Percentiles rank a stretch among this genome's conserved stretches.
phyloP scores from a whole-genome alignment of 225 moss, liverwort and hornwort genomes.

The Anthoceros angustus region DNA sequence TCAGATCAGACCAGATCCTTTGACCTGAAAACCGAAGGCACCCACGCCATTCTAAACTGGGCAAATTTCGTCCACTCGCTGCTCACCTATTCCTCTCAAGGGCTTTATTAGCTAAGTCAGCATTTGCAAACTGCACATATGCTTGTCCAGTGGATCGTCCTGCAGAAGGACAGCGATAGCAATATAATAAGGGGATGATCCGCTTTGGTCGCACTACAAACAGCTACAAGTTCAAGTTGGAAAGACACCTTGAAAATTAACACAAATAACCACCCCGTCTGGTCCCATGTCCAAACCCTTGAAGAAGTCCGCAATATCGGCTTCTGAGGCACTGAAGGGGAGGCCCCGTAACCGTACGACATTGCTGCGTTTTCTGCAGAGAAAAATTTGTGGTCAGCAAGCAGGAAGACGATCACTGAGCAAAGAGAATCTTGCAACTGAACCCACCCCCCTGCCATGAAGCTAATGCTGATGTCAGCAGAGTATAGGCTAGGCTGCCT shows the following conservation, averaged over 20 bases:
- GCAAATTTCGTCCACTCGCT: not conserved
- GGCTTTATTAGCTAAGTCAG: conserved; percentile 97
- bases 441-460: not conserved
- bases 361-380: conserved; percentile 97
- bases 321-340: conserved; percentile 96
- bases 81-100: conserved; percentile 87
- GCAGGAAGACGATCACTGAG: conserved; percentile 7
- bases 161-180: conserved; percentile 7
- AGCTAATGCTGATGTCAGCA: not conserved
- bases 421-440: not conserved
- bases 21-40: not conserved
- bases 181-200: no score
- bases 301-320: conserved; percentile 95
- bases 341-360: conserved; percentile 97
- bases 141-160: conserved; percentile 98
- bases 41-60: not conserved
- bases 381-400: conserved; percentile 10
- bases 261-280: conserved; percentile 99
- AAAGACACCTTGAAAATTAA: conserved; percentile 86
- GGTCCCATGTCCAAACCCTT: conserved; percentile 99
- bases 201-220: no score
- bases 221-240: not conserved
- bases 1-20: not conserved
- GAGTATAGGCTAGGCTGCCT: not conserved
- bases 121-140: conserved; percentile 90